These are phyloP conservation scores for Heterobasidion irregulare DNA, from an alignment of 1,284 basidiomycete species.

Conservation along the genomic window DNA sequence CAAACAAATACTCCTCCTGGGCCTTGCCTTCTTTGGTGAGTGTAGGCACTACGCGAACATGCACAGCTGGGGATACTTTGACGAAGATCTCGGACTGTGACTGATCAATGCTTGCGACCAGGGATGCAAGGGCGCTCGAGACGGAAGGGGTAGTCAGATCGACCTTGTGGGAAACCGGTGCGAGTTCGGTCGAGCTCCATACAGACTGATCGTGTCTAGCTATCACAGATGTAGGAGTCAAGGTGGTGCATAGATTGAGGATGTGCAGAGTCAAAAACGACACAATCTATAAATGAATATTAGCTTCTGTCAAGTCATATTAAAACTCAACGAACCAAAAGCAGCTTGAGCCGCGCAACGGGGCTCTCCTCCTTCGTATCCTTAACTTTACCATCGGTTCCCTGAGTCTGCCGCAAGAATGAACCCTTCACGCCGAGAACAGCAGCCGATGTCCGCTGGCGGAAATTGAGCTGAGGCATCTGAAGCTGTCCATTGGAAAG, in stretches of 20 bases:
- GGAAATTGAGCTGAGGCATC: slow-evolving; percentile 19
- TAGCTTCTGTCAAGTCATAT: slow-evolving; percentile 5
- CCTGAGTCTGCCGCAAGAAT: slow-evolving; percentile 24
- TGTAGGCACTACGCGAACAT: slow-evolving; percentile 43
- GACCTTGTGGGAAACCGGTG: slow-evolving; percentile 37
- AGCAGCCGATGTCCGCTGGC: slow-evolving; percentile 38
- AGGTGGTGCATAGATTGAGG: slow-evolving; percentile 89
- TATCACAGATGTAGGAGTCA: slow-evolving; percentile 68
- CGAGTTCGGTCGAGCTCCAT: slow-evolving; percentile 18
- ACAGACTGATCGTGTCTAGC: slow-evolving; percentile 35
- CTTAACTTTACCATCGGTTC: slow-evolving; percentile 20
- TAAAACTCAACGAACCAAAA: slow-evolving; percentile 48
- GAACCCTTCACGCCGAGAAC: slow-evolving; percentile 66
- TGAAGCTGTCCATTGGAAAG: slow-evolving; percentile 11
- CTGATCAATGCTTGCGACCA: slow-evolving; percentile 31
- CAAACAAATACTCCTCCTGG: slow-evolving; percentile 42
- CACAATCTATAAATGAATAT: slow-evolving; percentile 43
- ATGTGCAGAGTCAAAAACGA: slow-evolving; percentile 87
- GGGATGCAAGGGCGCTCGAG: slow-evolving; percentile 46
- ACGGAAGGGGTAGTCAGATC: slow-evolving; percentile 59
- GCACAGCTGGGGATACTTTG: slow-evolving; percentile 62
- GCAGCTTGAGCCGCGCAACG: slow-evolving; percentile 83
- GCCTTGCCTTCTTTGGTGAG: slow-evolving; percentile 14
- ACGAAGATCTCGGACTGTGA: slow-evolving; percentile 46
- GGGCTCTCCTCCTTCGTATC: slow-evolving; percentile 62